Conservation (phyloP, 352 stramenopile species). For the Nothophytophthora sp. region DNA sequence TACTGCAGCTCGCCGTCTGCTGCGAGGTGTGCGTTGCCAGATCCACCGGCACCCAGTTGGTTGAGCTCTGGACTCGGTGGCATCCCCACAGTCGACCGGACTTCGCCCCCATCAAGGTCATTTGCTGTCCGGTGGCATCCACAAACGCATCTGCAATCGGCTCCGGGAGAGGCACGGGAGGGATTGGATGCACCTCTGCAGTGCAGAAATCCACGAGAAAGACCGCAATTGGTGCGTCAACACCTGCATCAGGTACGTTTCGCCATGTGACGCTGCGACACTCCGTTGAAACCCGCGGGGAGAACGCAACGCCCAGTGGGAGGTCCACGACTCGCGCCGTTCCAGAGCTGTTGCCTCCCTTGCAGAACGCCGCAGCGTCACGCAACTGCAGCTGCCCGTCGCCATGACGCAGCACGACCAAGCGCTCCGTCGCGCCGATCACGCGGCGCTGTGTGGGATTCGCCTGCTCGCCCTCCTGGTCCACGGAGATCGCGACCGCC, state of each 20-base stretch:
- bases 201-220: conserved; percentile 19
- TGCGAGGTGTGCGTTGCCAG: background rate
- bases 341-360: background rate
- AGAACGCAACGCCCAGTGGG: conserved; percentile 3
- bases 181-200: conserved; percentile 3
- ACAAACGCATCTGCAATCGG: conserved; percentile 15
- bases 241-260: background rate
- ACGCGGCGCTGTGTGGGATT: background rate
- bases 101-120: conserved; percentile 11
- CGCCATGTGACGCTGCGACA: conserved; percentile 5
- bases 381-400: conserved; percentile 8
- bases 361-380: conserved; percentile 16
- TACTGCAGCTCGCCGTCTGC: background rate
- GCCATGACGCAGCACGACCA: conserved; percentile 4
- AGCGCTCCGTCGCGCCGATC: background rate
- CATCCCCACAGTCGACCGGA: conserved; percentile 6
- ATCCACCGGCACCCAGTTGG: conserved; percentile 11
- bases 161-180: conserved; percentile 6
- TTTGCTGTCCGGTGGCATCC: conserved; percentile 5
- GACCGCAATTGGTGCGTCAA: background rate
- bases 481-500: conserved; percentile 7
- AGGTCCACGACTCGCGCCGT: conserved; percentile 12
- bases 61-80: background rate
- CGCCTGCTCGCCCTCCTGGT: conserved; percentile 1
- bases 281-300: background rate